Percentiles rank a stretch among this genome's conserved stretches.
phyloP scores from a whole-genome alignment of 306 rosid genomes.

The Cicer bijugum region DNA sequence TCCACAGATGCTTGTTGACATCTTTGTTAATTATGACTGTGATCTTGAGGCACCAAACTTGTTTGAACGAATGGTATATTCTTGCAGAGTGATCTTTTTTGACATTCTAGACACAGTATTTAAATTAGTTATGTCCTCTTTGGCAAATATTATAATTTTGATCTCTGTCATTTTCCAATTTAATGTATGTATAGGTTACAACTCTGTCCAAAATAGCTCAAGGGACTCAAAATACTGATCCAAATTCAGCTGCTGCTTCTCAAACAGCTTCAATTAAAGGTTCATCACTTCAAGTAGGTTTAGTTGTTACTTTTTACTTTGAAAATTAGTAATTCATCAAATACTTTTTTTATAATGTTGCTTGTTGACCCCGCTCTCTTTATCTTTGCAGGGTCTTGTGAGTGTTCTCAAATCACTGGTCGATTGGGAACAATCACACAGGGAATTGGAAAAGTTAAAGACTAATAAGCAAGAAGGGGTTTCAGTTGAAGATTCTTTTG shows the following conservation, averaged over 20 bases:
- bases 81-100: slow-evolving; percentile 32
- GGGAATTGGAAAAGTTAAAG: slow-evolving; percentile 63
- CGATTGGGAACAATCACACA: slow-evolving; percentile 86
- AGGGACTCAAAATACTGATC: slow-evolving; percentile 80
- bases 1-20: slow-evolving; percentile 97
- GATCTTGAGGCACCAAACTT: slow-evolving; percentile 99
- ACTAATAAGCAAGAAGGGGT: slow-evolving; percentile 61
- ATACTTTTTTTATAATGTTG: slow-evolving; percentile 31
- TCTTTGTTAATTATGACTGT: slow-evolving; percentile 98
- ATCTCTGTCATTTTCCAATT: slow-evolving; percentile 43
- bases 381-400: slow-evolving; percentile 81
- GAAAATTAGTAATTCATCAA: slow-evolving; percentile 40
- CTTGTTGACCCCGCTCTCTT: slow-evolving; percentile 46
- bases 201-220: slow-evolving; percentile 90
- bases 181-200: slow-evolving; percentile 69
- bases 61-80: slow-evolving; percentile 93
- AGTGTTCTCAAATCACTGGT: slow-evolving; percentile 95
- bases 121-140: slow-evolving; percentile 5
- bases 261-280: slow-evolving; percentile 84
- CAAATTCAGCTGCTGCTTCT: slow-evolving; percentile 72
- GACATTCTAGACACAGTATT: slow-evolving; percentile 36
- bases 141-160: slow-evolving; percentile 38
- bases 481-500: slow-evolving; percentile 69
- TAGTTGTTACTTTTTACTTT: slow-evolving; percentile 29
- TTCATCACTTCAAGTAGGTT: slow-evolving; percentile 94